Evolutionary conservation across 140 eudicot species (phyloP), one percentile per base, ranked within the genome.

Genomic region (Flaveria floridana): DNA sequence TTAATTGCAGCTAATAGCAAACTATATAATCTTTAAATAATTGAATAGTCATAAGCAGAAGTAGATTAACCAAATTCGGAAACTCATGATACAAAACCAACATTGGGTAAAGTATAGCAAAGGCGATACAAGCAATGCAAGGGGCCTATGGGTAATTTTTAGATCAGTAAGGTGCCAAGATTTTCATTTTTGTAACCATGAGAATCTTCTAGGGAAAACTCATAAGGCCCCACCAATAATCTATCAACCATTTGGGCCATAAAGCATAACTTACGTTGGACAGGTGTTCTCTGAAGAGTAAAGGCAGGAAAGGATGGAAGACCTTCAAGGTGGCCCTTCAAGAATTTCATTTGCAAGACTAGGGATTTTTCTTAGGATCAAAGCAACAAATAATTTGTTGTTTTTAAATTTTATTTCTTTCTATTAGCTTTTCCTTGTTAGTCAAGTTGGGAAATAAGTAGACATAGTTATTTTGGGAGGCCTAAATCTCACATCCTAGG

Each of bases 1-100:
- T 51, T 18, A 65, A 59, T 26, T 70, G 21, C 26, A 50, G 47
- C 74, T 44, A 15, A 9, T 70, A 14, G 34, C 74, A 47, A 70
- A 23, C 20, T 52, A 0, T 52, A 28, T 52, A 34, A 34, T 34
- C 39, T 34, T 34, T 34, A 34, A 34, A 34, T 34, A 34, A 5
- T 34, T 34, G 7, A 34, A 34, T 34, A 34, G 7, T 34, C 39
- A 4, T 34, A 51, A 28, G 11, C 51, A 52, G 2, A 71, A 52
- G 51, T 52, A 71, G 51, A 34, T 52, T 30, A 16, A 51, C 53
- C 56, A 19, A 56, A 55, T 25, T 37, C 37, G 18, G 51, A 52
- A 52, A 53, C 51, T 71, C 28, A 50, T 12, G 23, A 25, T 3
- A 25, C 14, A 28, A 23, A 50, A 70, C 48, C 48, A 42, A 42